Evolutionary conservation across 108 stramenopile species (phyloP).

Genomic region (Craspedostauros australis): DNA sequence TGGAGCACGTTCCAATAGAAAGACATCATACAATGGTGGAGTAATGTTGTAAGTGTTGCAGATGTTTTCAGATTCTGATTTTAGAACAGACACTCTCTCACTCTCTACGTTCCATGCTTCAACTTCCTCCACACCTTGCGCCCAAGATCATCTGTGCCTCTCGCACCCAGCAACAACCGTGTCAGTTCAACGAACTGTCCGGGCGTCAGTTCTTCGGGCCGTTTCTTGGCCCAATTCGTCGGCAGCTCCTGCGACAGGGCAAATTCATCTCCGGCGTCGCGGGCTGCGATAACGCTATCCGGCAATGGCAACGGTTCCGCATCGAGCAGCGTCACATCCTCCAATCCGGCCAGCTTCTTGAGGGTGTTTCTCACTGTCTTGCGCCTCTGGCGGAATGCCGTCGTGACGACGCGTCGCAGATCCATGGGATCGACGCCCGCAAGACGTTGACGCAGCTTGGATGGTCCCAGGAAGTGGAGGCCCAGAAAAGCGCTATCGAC

Average conservation of each 20-base stretch:
- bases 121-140: conserved; percentile 87
- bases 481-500: conserved; percentile 92
- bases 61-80: neutral
- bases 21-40: no score
- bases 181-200: conserved; percentile 94
- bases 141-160: conserved; percentile 39
- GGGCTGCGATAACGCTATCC: conserved; percentile 26
- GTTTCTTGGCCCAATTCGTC: conserved; percentile 71
- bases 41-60: no score
- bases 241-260: conserved; percentile 66
- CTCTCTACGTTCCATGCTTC: conserved; percentile 68
- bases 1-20: no score
- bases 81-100: neutral
- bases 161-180: conserved; percentile 55
- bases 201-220: conserved; percentile 91
- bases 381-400: conserved; percentile 90
- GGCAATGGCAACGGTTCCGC: conserved; percentile 56
- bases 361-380: conserved; percentile 92
- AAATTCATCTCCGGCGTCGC: conserved; percentile 60
- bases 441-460: conserved; percentile 41
- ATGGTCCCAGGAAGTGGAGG: conserved; percentile 80
- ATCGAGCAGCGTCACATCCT: conserved; percentile 35
- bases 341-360: conserved; percentile 57
- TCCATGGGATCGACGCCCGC: conserved; percentile 75
- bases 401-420: conserved; percentile 78